A percentile compares a stretch with the other conserved stretches of the same genome.
phyloP scores from a whole-genome alignment of 2,329 filamentous ascomycete genomes.

The Trichothecium sympodiale region DNA sequence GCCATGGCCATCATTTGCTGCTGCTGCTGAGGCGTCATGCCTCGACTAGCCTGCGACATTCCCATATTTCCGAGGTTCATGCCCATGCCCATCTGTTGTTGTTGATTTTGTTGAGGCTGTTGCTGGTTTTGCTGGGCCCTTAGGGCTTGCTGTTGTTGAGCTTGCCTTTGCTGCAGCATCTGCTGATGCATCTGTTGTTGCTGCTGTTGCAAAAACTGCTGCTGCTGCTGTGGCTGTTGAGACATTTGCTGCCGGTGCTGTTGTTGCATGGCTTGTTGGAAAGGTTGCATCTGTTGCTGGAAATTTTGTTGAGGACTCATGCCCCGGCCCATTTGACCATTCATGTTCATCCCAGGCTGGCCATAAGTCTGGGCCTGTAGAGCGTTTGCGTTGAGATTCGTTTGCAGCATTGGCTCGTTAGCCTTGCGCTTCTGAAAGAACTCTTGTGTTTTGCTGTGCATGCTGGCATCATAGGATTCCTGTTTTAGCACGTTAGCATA shows the following conservation, averaged over 20 bases:
- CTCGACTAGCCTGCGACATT: constrained; percentile 19
- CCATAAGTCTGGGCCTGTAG: constrained; percentile 23
- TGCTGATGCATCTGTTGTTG: constrained; percentile 42
- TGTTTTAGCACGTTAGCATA: constrained; percentile 16
- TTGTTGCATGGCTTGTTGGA: constrained; percentile 33
- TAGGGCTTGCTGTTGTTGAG: constrained; percentile 9
- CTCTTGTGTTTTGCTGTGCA: constrained; percentile 34
- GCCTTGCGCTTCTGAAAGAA: constrained; percentile 38
- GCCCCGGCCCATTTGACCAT: constrained; percentile 36
- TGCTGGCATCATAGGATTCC: constrained; percentile 38
- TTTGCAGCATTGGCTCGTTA: constrained; percentile 37
- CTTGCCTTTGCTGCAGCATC: constrained; percentile 19
- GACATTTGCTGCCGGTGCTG: constrained; percentile 26
- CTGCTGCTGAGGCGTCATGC: constrained; percentile 31
- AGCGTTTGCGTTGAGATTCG: constrained; percentile 34
- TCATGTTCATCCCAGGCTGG: constrained; percentile 39
- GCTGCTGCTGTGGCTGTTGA: constrained; percentile 12
- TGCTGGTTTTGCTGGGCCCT: neutral
- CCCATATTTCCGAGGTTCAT: constrained; percentile 18
- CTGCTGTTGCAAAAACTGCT: constrained; percentile 36
- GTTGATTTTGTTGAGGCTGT: constrained; percentile 4
- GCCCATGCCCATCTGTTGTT: constrained; percentile 15
- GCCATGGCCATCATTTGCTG: constrained; percentile 26
- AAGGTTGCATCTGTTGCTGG: constrained; percentile 38
- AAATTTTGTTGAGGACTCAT: constrained; percentile 41